Evolutionary conservation across 176 grass and related monocot species (phyloP), one percentile per base, ranked within the genome.

Genomic region (bread wheat (Triticum aestivum)): DNA sequence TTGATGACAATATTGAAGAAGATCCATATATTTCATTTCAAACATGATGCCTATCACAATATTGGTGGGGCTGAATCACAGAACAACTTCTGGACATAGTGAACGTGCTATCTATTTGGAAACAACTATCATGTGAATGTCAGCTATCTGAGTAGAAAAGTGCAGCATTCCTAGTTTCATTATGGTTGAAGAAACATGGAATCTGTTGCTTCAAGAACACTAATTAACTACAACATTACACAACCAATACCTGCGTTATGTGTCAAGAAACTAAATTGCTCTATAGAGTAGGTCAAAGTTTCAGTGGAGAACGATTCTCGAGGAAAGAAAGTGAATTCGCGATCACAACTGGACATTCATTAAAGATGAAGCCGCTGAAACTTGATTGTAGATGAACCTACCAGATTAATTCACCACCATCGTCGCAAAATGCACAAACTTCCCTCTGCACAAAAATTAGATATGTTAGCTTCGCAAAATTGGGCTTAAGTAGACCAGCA

Each of bases 371-470:
- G 44, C 35, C 37, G 79, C 37, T 42, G 15, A 78, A 73, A 83
- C 71, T 65, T 71, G 59, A 81, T 54, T 49, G 8, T 32, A 24
- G 83, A 14, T 61, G 72, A 29, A 89, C 82, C 35, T 90, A 94
- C 92, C 87, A 87, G 79, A 79, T 24, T 18, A 92, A 49, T 30
- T 52, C 39, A 85, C 90, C 93, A 61, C 90, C 87, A 58, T 94
- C 69, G 5, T 94, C 87, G 21, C 93, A 94, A 34, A 94, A 79
- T 75, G 88, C 73, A 92, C 93, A 94, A 75, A 92, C 67, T 75
- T 49, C 61, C 23, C 61, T 72, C 81, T 91, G 85, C 85, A 80
- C 61, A 80, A 38, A 79, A n/a, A 49, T 12, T 9, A 83, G 0
- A 68, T 75, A 80, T 81, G 8, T 91, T 47, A 61, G 64, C 30